Evolutionary conservation across 169 alveolate genomes (phyloP).

Genomic region (Plasmodium sp.): DNA sequence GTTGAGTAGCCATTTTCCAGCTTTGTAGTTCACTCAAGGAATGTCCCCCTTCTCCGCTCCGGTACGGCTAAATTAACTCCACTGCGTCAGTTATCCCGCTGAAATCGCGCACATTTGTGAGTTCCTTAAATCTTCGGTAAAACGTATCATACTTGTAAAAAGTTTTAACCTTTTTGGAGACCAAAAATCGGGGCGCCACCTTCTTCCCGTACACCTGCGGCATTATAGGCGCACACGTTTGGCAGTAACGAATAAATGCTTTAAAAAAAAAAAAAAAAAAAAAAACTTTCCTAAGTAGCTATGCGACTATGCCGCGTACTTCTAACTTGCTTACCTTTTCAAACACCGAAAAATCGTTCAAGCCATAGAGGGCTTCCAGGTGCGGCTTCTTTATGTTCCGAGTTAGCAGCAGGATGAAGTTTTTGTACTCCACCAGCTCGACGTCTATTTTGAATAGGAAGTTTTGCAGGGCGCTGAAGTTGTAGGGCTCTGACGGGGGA

Average conservation of each 20-base stretch:
- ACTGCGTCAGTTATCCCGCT: constrained; percentile 74
- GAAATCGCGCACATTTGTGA: constrained; percentile 49
- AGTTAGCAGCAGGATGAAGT: constrained; percentile 45
- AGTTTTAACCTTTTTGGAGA: constrained; percentile 37
- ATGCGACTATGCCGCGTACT: background rate
- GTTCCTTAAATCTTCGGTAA: constrained; percentile 58
- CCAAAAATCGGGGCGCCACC: constrained; percentile 63
- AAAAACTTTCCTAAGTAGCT: background rate
- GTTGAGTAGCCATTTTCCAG: background rate
- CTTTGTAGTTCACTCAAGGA: background rate
- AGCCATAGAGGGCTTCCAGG: constrained; percentile 64
- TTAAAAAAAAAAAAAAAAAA: constrained; percentile 4
- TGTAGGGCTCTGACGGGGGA: constrained; percentile 38
- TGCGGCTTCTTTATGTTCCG: constrained; percentile 11
- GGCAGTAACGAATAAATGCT: background rate
- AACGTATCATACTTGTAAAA: constrained; percentile 57
- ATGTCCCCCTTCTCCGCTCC: background rate
- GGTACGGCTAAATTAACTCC: constrained; percentile 17
- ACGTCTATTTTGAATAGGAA: constrained; percentile 62
- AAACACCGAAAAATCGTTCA: constrained; percentile 63
- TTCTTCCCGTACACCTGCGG: constrained; percentile 67
- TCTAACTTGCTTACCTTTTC: constrained; percentile 35
- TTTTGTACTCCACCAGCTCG: constrained; percentile 58
- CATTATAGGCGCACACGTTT: background rate
- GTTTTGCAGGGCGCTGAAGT: constrained; percentile 43